Evolutionary conservation across 352 stramenopile species (phyloP).

Genomic region (Hyaloperonospora brassicae): DNA sequence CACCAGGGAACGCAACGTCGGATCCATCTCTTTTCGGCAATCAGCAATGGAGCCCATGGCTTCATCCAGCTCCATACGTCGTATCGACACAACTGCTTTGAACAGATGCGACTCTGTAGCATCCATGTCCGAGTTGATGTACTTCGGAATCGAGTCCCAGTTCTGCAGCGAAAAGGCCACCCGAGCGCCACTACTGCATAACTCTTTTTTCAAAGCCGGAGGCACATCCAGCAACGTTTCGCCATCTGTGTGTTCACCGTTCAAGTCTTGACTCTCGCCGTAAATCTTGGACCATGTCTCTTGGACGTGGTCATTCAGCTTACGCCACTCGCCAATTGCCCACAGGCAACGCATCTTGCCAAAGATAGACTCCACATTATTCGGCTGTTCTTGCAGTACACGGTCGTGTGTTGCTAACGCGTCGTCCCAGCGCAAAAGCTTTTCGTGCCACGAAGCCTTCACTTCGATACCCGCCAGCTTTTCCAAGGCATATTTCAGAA

Average conservation of each 20-base stretch:
- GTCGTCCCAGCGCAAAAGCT: slow-evolving; percentile 95
- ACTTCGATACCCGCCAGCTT: slow-evolving; percentile 84
- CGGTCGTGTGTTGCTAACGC: slow-evolving; percentile 91
- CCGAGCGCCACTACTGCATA: slow-evolving; percentile 73
- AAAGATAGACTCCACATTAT: slow-evolving; percentile 77
- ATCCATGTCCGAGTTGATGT: slow-evolving; percentile 85
- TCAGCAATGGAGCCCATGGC: slow-evolving; percentile 94
- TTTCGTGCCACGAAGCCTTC: slow-evolving; percentile 96
- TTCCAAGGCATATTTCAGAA: slow-evolving; percentile 90
- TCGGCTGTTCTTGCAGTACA: slow-evolving; percentile 24
- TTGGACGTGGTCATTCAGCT: slow-evolving; percentile 44
- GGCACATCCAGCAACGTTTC: slow-evolving; percentile 65
- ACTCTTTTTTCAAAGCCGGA: slow-evolving; percentile 74
- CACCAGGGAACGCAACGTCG: slow-evolving; percentile 94
- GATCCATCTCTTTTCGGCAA: slow-evolving; percentile 89
- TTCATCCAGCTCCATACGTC: slow-evolving; percentile 92
- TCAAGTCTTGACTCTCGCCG: slow-evolving; percentile 37
- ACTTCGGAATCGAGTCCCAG: slow-evolving; percentile 79
- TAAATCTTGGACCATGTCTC: slow-evolving; percentile 85
- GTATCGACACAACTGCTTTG: slow-evolving; percentile 90
- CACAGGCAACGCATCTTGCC: slow-evolving; percentile 97
- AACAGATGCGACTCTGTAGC: slow-evolving; percentile 80
- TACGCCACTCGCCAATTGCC: slow-evolving; percentile 92
- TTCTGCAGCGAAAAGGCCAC: slow-evolving; percentile 81
- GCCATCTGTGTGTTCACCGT: slow-evolving; percentile 34